These are phyloP conservation scores for Erodium maritimum DNA, from an alignment of 345 rosid genomes.

Conservation along the genomic window DNA sequence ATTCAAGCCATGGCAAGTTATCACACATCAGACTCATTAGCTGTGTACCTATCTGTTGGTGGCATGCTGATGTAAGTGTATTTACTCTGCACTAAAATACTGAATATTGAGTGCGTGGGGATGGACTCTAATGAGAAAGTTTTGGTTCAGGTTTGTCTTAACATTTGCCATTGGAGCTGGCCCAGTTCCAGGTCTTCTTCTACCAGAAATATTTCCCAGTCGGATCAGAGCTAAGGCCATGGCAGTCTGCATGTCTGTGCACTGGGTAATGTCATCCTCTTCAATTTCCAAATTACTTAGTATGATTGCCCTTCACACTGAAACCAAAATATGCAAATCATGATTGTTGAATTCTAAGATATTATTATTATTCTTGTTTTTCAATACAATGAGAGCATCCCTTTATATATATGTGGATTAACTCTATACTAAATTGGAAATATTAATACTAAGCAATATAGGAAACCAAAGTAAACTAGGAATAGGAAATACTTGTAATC, in stretches of 20 bases:
- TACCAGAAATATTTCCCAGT: conserved; percentile 85
- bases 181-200: conserved; percentile 90
- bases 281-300: not conserved
- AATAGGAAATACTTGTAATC: too few relatives aligned
- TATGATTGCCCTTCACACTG: not conserved
- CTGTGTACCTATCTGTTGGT: conserved; percentile 69
- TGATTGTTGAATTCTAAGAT: not conserved
- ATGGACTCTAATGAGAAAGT: conserved; percentile 5
- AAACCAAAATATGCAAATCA: not conserved
- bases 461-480: too few relatives aligned
- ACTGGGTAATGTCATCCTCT: conserved; percentile 56
- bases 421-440: too few relatives aligned
- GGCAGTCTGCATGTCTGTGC: conserved; percentile 95
- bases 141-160: conserved; percentile 65
- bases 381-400: too few relatives aligned
- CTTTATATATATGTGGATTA: not conserved
- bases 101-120: not conserved
- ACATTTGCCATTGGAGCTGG: conserved; percentile 96
- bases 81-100: not conserved
- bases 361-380: too few relatives aligned
- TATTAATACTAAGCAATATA: too few relatives aligned
- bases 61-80: conserved; percentile 74
- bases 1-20: conserved; percentile 68
- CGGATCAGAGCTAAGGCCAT: conserved; percentile 94
- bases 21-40: conserved; percentile 26